A percentile compares a stretch with the other conserved stretches of the same genome.
These are phyloP conservation scores for Brettanomyces bruxellensis DNA, from an alignment of 805 yeast genomes.

Conservation along the genomic window DNA sequence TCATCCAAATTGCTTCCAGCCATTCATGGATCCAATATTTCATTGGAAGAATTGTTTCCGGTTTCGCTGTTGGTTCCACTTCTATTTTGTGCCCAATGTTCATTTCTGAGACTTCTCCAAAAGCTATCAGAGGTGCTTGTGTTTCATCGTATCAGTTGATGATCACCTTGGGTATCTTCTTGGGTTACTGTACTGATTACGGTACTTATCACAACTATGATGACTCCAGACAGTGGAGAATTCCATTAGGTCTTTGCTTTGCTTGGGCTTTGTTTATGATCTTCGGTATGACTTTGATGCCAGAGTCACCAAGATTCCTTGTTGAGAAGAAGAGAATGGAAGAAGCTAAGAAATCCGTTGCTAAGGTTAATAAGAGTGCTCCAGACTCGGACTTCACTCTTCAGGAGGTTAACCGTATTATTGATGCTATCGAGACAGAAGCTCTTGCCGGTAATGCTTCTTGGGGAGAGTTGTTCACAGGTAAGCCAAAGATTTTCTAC, in stretches of 20 bases:
- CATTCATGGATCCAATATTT: constrained; percentile 54
- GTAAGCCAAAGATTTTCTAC: constrained; percentile 51
- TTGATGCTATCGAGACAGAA: constrained; percentile 57
- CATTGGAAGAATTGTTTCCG: constrained; percentile 52
- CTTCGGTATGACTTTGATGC: constrained; percentile 47
- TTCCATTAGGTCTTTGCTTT: constrained; percentile 45
- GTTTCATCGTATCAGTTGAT: constrained; percentile 63
- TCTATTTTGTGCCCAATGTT: constrained; percentile 48
- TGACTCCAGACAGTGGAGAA: constrained; percentile 56
- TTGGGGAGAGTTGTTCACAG: constrained; percentile 55
- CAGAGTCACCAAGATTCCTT: constrained; percentile 64
- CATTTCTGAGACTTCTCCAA: constrained; percentile 65
- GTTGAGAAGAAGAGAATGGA: constrained; percentile 40
- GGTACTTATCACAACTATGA: constrained; percentile 45
- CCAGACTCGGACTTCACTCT: constrained; percentile 46
- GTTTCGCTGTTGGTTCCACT: constrained; percentile 47
- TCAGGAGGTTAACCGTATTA: constrained; percentile 43
- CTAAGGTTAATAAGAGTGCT: constrained; percentile 47
- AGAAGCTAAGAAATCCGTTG: constrained; percentile 47
- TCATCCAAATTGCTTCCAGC: constrained; percentile 50
- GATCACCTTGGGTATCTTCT: constrained; percentile 62
- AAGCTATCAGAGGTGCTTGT: constrained; percentile 59
- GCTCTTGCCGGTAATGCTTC: constrained; percentile 53
- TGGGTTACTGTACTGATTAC: constrained; percentile 60
- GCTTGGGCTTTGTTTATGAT: constrained; percentile 45